A percentile compares a stretch with the other conserved stretches of the same genome.
These are phyloP conservation scores for Neoboletus magnificus DNA, from an alignment of 768 basidiomycete species.

Conservation along the genomic window DNA sequence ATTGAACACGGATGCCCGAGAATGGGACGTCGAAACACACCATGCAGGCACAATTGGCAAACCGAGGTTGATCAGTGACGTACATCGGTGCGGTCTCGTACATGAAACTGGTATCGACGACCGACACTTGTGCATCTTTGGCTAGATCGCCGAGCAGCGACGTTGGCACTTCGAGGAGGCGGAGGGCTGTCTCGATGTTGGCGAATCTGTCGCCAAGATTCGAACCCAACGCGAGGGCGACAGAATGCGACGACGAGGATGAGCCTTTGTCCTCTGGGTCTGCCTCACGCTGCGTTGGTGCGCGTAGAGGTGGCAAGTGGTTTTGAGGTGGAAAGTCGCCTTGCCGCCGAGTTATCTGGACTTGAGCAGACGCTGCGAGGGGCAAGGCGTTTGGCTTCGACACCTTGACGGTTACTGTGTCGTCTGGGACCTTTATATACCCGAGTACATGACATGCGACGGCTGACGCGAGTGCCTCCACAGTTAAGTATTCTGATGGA, in stretches of 20 bases:
- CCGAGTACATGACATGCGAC: constrained; percentile 48
- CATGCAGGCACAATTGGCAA: constrained; percentile 89
- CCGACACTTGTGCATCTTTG: constrained; percentile 31
- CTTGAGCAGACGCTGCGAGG: constrained; percentile 61
- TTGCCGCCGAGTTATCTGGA: constrained; percentile 52
- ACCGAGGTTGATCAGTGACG: constrained; percentile 81
- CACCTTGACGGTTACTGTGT: constrained; percentile 49
- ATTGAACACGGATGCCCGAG: not conserved
- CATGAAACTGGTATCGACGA: constrained; percentile 83
- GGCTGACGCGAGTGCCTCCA: constrained; percentile 66
- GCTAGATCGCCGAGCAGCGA: constrained; percentile 25
- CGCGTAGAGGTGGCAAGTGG: not conserved
- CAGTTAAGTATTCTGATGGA: constrained; percentile 53
- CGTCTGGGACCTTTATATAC: constrained; percentile 16
- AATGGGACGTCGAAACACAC: constrained; percentile 42
- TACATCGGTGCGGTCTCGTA: constrained; percentile 98
- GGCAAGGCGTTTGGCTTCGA: constrained; percentile 72
- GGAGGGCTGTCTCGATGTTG: constrained; percentile 77
- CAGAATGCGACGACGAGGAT: constrained; percentile 30
- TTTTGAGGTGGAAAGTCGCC: constrained; percentile 32
- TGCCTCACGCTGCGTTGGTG: not conserved
- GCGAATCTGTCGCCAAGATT: constrained; percentile 86
- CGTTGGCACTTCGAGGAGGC: constrained; percentile 56
- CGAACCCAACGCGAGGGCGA: constrained; percentile 80
- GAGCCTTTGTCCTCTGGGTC: no score